These are phyloP conservation scores for Alternaria ventricosa DNA, from an alignment of 2,329 filamentous ascomycete genomes.

Conservation along the genomic window DNA sequence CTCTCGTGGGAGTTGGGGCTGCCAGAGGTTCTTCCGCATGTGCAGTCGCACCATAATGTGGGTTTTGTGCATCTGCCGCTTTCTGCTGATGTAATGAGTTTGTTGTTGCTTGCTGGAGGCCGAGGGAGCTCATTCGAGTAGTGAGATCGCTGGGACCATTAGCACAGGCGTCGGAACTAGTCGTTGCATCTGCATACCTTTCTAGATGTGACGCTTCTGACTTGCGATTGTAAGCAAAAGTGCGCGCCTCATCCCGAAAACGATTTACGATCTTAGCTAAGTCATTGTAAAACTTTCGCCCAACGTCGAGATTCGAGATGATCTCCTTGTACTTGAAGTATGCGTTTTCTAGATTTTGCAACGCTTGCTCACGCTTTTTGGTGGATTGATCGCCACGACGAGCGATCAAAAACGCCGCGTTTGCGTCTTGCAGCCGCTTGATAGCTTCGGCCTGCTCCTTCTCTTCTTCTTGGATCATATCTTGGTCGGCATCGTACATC, in stretches of 20 bases:
- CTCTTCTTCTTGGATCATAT: conserved; percentile 72
- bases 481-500: conserved; percentile 79
- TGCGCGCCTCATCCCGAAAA: conserved; percentile 80
- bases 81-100: conserved; percentile 53
- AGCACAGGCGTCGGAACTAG: conserved; percentile 6
- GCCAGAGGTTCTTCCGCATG: conserved; percentile 63
- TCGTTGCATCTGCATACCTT: conserved; percentile 60
- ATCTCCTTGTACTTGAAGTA: conserved; percentile 98
- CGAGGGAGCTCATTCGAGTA: conserved; percentile 66
- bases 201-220: conserved; percentile 82
- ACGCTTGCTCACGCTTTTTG: conserved; percentile 79
- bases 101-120: conserved; percentile 55
- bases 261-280: conserved; percentile 83
- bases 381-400: conserved; percentile 70
- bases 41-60: conserved; percentile 60
- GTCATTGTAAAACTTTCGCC: conserved; percentile 96
- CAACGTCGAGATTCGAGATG: conserved; percentile 86
- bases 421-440: conserved; percentile 73
- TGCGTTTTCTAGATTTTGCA: conserved; percentile 88
- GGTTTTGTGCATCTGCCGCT: conserved; percentile 61
- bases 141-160: conserved; percentile 58
- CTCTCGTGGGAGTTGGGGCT: conserved; percentile 51
- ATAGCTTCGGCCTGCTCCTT: conserved; percentile 78
- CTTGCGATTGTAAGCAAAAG: conserved; percentile 80
- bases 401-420: conserved; percentile 77